These are phyloP conservation scores for Sherardia arvensis DNA, from an alignment of 257 asterid species.

Conservation along the genomic window DNA sequence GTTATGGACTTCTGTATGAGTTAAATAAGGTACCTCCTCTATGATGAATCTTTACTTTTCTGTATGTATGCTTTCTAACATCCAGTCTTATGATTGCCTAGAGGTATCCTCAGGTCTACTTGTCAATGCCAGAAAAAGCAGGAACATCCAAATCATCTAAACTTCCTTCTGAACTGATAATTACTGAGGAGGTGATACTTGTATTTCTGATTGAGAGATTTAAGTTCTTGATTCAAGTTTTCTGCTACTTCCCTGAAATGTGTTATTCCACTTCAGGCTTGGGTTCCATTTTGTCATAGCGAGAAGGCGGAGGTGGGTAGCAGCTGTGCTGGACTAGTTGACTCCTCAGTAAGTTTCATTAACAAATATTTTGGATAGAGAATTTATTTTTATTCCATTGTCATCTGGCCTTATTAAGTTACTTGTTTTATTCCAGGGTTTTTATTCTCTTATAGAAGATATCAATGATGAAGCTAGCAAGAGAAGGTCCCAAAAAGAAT, in stretches of 20 bases:
- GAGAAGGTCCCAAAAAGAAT: slow-evolving; percentile 36
- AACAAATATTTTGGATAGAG: background rate
- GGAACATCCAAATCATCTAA: slow-evolving; percentile 35
- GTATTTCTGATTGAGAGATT: slow-evolving; percentile 17
- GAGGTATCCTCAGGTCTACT: slow-evolving; percentile 60
- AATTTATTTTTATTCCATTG: background rate
- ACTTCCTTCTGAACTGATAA: slow-evolving; percentile 21
- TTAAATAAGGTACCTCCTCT: slow-evolving; percentile 53
- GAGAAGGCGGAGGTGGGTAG: slow-evolving; percentile 28
- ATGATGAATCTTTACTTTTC: background rate
- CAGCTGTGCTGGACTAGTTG: slow-evolving; percentile 36
- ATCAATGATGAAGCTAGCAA: slow-evolving; percentile 24
- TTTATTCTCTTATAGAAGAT: slow-evolving; percentile 61
- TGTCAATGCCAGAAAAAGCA: slow-evolving; percentile 29
- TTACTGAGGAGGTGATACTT: slow-evolving; percentile 57
- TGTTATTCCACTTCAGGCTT: slow-evolving; percentile 49
- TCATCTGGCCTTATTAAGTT: slow-evolving; percentile 11
- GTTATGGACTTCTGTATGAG: slow-evolving; percentile 69
- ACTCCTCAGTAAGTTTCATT: slow-evolving; percentile 42
- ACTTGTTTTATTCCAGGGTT: slow-evolving; percentile 44
- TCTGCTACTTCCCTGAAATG: background rate
- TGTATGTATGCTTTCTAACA: background rate
- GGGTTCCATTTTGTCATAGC: slow-evolving; percentile 65
- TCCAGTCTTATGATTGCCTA: slow-evolving; percentile 19
- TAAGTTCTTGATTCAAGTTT: background rate